A percentile compares a stretch with the other conserved stretches of the same genome.
Conservation (phyloP, 495 filamentous ascomycete species). For the Penicillium alfredii region DNA sequence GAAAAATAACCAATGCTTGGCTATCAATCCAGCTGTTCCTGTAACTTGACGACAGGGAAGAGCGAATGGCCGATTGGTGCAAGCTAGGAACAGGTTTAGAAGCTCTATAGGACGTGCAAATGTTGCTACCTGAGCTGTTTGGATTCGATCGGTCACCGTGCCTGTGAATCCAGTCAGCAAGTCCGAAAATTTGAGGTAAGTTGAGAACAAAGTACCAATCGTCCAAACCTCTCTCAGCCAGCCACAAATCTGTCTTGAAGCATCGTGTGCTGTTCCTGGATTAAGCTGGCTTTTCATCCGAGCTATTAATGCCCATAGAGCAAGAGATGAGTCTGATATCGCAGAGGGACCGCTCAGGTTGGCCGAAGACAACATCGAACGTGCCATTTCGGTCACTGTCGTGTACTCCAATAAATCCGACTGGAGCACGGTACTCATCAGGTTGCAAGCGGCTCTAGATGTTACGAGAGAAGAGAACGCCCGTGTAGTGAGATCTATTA, state of each 20-base stretch:
- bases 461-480: slow-evolving; percentile 61
- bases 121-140: slow-evolving; percentile 35
- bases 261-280: slow-evolving; percentile 56
- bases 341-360: slow-evolving; percentile 76
- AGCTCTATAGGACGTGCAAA: slow-evolving; percentile 38
- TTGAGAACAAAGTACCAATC: slow-evolving; percentile 46
- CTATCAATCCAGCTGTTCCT: slow-evolving; percentile 26
- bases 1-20: slow-evolving; percentile 33
- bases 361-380: slow-evolving; percentile 63
- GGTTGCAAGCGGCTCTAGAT: slow-evolving; percentile 74
- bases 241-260: slow-evolving; percentile 62
- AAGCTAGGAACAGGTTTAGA: slow-evolving; percentile 33
- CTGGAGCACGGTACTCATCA: slow-evolving; percentile 63
- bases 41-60: slow-evolving; percentile 14
- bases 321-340: slow-evolving; percentile 73
- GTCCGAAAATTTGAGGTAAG: too few species aligned
- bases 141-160: slow-evolving; percentile 31
- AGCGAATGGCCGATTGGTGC: slow-evolving; percentile 32
- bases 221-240: slow-evolving; percentile 81
- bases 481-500: slow-evolving; percentile 69
- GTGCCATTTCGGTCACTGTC: slow-evolving; percentile 54
- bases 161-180: too few species aligned
- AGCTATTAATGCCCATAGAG: slow-evolving; percentile 62
- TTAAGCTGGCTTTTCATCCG: slow-evolving; percentile 47
- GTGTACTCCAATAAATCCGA: slow-evolving; percentile 57